Evolutionary conservation across 495 filamentous ascomycete species (phyloP), one percentile per base, ranked within the genome.

Genomic region (Tuber umbilicatum): DNA sequence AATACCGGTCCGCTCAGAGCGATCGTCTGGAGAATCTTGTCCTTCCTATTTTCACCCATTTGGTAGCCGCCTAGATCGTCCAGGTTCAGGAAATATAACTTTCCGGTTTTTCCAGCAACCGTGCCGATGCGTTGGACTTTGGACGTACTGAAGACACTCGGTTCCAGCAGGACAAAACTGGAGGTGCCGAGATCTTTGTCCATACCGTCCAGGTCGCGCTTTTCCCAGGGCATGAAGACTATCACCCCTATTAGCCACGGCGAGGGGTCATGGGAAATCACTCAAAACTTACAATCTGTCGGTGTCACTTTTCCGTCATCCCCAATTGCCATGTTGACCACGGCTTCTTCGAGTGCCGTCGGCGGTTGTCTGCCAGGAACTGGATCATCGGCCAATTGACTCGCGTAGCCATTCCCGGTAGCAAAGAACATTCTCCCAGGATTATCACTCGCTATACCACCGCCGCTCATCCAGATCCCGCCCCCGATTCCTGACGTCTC

Each of bases 111-210:
- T 0, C 81, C 81, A 9, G 81, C 77, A 23, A 83, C 79, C 31
- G 76, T 76, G 1, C 82, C 82, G 21, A 83, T 82, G 5, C 80
- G 79, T 31, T 76, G 76, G 16, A 85, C 81, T n/a, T 77, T 80
- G 23, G 78, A 75, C 7, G 84, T 84, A 17, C 81, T 79, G 76
- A 86, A 86, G 21, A 83, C 75, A 35, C 68, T 77, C 4, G 84
- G 82, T 35, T 81, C 78, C 0, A 87, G 82, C 2, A 87, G 77
- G 37, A 83, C 76, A 27, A 86, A 76, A 2, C 83, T 84, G 0
- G 80, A 82, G 5, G 81, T 82, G 5, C 81, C 81, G 5, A 82
- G 39, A 73, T 82, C 81, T 45, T 82, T 82, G 69, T 82, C 81
- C 81, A 82, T 82, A 38, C 82, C 82, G 67, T 80, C 81, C 6